Percentiles rank a stretch among this genome's conserved stretches.
These are phyloP conservation scores for Mucor ambiguus DNA, from an alignment of 371 early-diverging fungal species.

Conservation along the genomic window DNA sequence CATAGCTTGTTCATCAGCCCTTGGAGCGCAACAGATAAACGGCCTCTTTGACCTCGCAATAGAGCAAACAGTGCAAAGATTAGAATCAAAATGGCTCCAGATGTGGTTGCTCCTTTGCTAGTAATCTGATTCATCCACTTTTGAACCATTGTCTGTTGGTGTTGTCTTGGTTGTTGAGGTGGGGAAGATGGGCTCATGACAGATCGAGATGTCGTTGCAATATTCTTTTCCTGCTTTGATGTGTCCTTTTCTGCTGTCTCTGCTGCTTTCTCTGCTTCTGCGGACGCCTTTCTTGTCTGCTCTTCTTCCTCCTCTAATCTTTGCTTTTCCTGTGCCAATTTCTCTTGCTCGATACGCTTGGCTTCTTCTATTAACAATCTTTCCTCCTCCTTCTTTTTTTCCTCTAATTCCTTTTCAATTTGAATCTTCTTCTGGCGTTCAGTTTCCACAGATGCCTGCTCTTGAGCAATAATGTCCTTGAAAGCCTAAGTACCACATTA, in stretches of 20 bases:
- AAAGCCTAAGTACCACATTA: slow-evolving; percentile 9
- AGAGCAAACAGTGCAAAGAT: slow-evolving; percentile 34
- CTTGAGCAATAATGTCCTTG: slow-evolving; percentile 14
- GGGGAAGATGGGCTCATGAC: not conserved
- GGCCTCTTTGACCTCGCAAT: slow-evolving; percentile 30
- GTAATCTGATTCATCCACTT: slow-evolving; percentile 32
- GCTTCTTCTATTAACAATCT: slow-evolving; percentile 16
- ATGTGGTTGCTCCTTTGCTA: slow-evolving; percentile 22
- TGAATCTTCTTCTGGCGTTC: slow-evolving; percentile 10
- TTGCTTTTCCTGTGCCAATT: not conserved
- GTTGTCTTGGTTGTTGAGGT: not conserved
- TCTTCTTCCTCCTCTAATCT: slow-evolving; percentile 10
- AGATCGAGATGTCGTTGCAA: not conserved
- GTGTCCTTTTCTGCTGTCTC: not conserved
- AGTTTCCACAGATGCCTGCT: slow-evolving; percentile 10
- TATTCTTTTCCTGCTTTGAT: slow-evolving; percentile 6
- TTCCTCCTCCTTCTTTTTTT: slow-evolving; percentile 20
- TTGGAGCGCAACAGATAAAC: slow-evolving; percentile 28
- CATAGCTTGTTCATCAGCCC: slow-evolving; percentile 33
- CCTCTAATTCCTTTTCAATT: slow-evolving; percentile 22
- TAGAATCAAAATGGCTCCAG: slow-evolving; percentile 27
- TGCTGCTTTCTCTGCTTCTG: not conserved
- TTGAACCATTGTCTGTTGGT: slow-evolving; percentile 16
- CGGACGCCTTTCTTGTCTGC: slow-evolving; percentile 11
- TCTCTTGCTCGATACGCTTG: slow-evolving; percentile 10